Evolutionary conservation across 306 rosid genomes (phyloP), one percentile per base, ranked within the genome.

Genomic region (Clitoria ternatea): DNA sequence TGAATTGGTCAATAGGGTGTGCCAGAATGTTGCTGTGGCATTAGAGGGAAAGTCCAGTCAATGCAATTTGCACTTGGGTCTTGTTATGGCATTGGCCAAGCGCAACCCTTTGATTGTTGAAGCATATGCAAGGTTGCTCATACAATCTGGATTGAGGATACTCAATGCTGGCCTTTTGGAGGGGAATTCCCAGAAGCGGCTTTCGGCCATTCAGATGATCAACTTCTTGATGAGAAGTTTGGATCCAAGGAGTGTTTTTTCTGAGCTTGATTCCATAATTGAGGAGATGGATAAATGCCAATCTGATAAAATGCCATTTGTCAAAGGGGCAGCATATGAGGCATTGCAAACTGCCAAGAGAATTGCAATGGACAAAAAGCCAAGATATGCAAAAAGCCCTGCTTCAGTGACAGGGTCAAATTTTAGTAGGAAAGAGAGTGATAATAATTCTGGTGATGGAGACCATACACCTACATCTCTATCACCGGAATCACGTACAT

Each of bases 321-420:
- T 91, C 12, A 83, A 77, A 78, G 96, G 97, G 29, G 96, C 97
- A 57, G 96, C 97, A 29, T 89, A 69, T 77, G 97, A 91, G 81
- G 92, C 97, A 55, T 37, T 89, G 77, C 96, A 89, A 80, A 91
- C 93, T 56, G 97, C 93, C 12, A 91, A 78, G 81, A 82, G 84
- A 77, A 82, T 87, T 76, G 74, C 77, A 2, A 70, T 77, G 3
- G 91, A 78, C 19, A 78, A 80, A 72, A 87, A 72, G 32, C 73
- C 88, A 8, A 89, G 75, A 70, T 69, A 69, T 74, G 83, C 70
- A 4, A 91, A 70, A 48, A 73, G 79, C 37, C 84, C 88, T 12
- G 84, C 75, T 55, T 91, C 97, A 1, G 79, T 81, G 69, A 80
- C 87, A n/a, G 96, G 96, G 42, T 91, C 96, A 36, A 91, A 85